A percentile compares a stretch with the other conserved stretches of the same genome.
phyloP scores from a whole-genome alignment of 2,329 filamentous ascomycete genomes.

The Trichoderma sp. region DNA sequence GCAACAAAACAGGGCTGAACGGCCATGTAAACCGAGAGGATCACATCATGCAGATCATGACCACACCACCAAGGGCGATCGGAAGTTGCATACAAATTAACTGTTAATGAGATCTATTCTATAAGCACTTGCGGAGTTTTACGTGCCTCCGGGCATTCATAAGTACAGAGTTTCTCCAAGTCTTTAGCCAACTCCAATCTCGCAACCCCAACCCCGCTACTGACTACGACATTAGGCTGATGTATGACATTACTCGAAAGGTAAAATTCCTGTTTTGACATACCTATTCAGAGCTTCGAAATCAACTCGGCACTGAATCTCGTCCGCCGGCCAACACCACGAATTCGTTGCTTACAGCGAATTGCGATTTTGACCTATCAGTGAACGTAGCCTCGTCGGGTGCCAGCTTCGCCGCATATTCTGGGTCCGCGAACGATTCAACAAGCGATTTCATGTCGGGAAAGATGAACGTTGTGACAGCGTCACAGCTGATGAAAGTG shows the following conservation, averaged over 20 bases:
- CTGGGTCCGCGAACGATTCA: neutral
- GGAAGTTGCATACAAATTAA: neutral
- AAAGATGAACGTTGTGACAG: neutral
- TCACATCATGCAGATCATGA: neutral
- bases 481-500: neutral
- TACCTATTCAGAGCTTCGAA: neutral
- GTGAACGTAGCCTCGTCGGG: neutral
- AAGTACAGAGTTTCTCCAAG: neutral
- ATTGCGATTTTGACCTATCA: neutral
- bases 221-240: neutral
- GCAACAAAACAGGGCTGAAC: too few species aligned
- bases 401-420: neutral
- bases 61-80: neutral
- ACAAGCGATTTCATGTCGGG: neutral
- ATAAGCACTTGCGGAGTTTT: neutral
- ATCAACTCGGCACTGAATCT: neutral
- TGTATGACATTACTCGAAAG: neutral
- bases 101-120: neutral
- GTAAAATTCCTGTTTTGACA: too few species aligned
- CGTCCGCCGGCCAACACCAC: neutral
- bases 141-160: neutral
- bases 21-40: neutral
- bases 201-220: neutral
- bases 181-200: neutral
- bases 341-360: neutral